Evolutionary conservation across 257 asterid species (phyloP).

Genomic region (Rhazya stricta): DNA sequence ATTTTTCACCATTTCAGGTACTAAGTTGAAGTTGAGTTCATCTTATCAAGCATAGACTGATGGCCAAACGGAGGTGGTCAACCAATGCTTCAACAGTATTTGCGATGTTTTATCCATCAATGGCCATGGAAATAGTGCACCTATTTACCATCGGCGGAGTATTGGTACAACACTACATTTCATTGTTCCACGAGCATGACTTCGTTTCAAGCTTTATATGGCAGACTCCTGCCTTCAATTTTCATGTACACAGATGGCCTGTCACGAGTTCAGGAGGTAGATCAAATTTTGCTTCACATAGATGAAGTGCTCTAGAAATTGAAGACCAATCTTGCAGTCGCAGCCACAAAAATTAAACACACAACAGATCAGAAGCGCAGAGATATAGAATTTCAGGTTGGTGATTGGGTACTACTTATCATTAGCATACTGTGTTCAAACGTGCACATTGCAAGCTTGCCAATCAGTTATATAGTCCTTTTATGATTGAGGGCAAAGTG

Average conservation of each 20-base stretch:
- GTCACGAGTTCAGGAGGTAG: not conserved
- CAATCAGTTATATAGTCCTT: no score
- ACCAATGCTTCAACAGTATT: not conserved
- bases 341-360: not conserved
- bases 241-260: not conserved
- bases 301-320: not conserved
- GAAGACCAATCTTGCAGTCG: not conserved
- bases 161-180: not conserved
- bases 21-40: not conserved
- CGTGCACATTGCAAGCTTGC: not conserved
- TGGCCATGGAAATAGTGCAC: not conserved
- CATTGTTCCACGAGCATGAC: not conserved
- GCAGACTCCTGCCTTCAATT: not conserved
- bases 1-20: not conserved
- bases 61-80: not conserved
- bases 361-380: not conserved
- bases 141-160: not conserved
- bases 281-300: not conserved
- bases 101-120: not conserved
- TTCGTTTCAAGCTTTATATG: slow-evolving; percentile 1
- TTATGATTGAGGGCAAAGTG: not conserved
- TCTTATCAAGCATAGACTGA: slow-evolving; percentile 2
- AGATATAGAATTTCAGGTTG: not conserved
- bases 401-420: not conserved
- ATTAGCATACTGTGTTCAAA: not conserved